Conservation (phyloP, 192 early-diverging fungal species). For the Haplosporangium gracile region DNA sequence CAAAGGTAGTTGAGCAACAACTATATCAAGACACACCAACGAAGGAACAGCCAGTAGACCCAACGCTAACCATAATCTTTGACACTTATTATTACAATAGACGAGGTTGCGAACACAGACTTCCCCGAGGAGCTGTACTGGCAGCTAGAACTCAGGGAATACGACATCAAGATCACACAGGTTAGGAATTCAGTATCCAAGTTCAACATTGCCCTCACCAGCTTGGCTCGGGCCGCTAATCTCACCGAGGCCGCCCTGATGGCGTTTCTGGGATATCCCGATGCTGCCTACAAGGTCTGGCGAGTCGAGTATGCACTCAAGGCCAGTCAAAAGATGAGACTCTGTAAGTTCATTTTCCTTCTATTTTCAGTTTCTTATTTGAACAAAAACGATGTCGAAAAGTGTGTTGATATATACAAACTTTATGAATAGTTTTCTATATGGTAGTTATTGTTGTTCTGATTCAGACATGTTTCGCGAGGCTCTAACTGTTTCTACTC, state of each 20-base stretch:
- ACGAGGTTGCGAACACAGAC: slow-evolving; percentile 44
- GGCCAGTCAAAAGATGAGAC: slow-evolving; percentile 46
- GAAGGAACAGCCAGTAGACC: not conserved
- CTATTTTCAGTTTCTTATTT: not conserved
- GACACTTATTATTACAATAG: not conserved
- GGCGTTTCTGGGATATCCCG: slow-evolving; percentile 46
- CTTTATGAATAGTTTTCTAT: not conserved
- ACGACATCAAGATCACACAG: slow-evolving; percentile 38
- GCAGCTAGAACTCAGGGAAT: slow-evolving; percentile 51
- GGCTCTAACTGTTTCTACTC: not conserved
- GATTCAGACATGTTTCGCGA: not conserved
- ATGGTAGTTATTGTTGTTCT: not conserved
- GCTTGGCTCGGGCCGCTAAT: slow-evolving; percentile 43
- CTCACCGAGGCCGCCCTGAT: slow-evolving; percentile 47
- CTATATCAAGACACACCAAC: not conserved
- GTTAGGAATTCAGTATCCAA: slow-evolving; percentile 21
- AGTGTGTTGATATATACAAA: not conserved
- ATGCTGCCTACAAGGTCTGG: slow-evolving; percentile 54
- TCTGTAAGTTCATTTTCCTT: slow-evolving; percentile 22
- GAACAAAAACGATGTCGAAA: not conserved
- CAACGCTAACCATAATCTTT: not conserved
- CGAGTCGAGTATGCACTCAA: slow-evolving; percentile 48
- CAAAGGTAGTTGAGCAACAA: slow-evolving; percentile 18
- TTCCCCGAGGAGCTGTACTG: slow-evolving; percentile 52
- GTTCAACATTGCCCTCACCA: slow-evolving; percentile 34